Evolutionary conservation across 1,284 basidiomycete genomes (phyloP).

Genomic region (Prillingera fragicola): DNA sequence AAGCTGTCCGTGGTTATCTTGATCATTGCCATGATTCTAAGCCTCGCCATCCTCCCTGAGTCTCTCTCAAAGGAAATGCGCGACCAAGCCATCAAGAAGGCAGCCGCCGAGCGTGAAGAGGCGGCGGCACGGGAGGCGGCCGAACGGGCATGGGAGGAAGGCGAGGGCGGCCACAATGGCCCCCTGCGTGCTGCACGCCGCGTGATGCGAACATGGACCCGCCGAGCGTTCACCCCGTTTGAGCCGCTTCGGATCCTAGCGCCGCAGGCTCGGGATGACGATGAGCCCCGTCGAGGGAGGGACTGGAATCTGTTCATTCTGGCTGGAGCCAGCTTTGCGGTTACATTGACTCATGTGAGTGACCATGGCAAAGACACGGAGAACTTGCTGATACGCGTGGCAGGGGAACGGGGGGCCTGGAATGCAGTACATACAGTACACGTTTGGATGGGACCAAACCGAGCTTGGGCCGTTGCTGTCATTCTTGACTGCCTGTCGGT

Average conservation of each 20-base stretch:
- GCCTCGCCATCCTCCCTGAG: constrained; percentile 66
- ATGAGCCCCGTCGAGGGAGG: too few species aligned
- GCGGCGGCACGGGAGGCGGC: too few species aligned
- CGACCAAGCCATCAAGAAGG: constrained; percentile 30
- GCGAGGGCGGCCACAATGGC: constrained; percentile 21
- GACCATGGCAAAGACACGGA: too few species aligned
- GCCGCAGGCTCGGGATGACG: constrained; percentile 42
- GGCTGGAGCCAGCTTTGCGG: too few species aligned
- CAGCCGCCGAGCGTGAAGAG: constrained; percentile 40
- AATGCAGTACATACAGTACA: constrained; percentile 64
- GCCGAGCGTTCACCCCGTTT: constrained; percentile 55
- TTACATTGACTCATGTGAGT: too few species aligned
- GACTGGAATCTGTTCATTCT: constrained; percentile 67
- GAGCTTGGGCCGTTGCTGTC: constrained; percentile 74
- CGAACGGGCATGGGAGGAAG: constrained; percentile 46
- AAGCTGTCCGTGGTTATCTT: constrained; percentile 54
- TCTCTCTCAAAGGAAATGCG: constrained; percentile 54
- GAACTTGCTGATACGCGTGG: too few species aligned
- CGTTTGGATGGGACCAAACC: constrained; percentile 68
- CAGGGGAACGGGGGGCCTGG: too few species aligned
- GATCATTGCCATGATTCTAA: constrained; percentile 53
- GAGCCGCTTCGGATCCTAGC: constrained; percentile 62
- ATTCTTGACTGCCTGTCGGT: constrained; percentile 57
- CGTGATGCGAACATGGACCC: constrained; percentile 7
- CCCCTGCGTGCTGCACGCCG: too few species aligned